Percentiles rank a stretch among this genome's conserved stretches.
phyloP scores from a whole-genome alignment of 495 filamentous ascomycete species.

The Hypoxylon perforatum region DNA sequence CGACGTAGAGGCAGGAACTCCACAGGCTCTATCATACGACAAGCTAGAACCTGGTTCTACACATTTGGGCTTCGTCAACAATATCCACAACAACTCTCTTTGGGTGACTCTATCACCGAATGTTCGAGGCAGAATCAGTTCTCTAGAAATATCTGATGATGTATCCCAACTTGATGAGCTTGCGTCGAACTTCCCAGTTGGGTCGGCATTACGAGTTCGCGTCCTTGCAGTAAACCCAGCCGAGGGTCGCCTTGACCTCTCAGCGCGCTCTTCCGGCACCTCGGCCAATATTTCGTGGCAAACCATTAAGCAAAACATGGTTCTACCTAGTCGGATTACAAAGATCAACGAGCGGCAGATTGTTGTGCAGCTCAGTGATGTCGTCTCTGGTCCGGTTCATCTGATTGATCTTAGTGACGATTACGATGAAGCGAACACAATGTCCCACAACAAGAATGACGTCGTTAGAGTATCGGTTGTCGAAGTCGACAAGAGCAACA shows the following conservation, averaged over 20 bases:
- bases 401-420: constrained; percentile 86
- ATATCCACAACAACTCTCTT: constrained; percentile 75
- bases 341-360: constrained; percentile 85
- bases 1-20: constrained; percentile 61
- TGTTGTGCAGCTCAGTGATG: constrained; percentile 84
- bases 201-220: constrained; percentile 81
- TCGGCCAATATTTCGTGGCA: constrained; percentile 69
- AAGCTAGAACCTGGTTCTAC: constrained; percentile 75
- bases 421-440: constrained; percentile 74
- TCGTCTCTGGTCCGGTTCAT: constrained; percentile 76
- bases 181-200: constrained; percentile 85
- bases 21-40: constrained; percentile 74
- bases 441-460: constrained; percentile 79
- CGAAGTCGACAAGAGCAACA: constrained; percentile 82
- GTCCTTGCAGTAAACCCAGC: constrained; percentile 79
- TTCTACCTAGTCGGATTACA: constrained; percentile 83
- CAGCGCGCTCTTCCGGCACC: constrained; percentile 68
- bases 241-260: constrained; percentile 82
- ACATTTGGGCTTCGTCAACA: constrained; percentile 89
- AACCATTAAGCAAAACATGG: constrained; percentile 77
- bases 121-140: constrained; percentile 82
- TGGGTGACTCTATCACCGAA: constrained; percentile 95
- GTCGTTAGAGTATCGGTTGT: constrained; percentile 84
- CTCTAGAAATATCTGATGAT: constrained; percentile 88
- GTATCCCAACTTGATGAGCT: constrained; percentile 78